These are phyloP conservation scores for Penicillium odoratum DNA, from an alignment of 495 filamentous ascomycete genomes.

Conservation along the genomic window DNA sequence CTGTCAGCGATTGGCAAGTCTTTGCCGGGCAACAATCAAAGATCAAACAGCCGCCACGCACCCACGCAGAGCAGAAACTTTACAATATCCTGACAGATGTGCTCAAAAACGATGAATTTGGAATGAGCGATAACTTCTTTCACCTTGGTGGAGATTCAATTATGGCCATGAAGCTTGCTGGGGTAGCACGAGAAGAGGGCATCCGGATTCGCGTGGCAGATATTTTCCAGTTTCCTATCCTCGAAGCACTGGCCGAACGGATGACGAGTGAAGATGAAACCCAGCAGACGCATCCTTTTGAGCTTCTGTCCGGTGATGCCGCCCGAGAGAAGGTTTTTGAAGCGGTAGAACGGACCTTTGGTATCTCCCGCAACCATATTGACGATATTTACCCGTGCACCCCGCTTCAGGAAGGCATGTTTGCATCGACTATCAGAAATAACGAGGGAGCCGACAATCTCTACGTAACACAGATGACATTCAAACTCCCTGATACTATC, in stretches of 20 bases:
- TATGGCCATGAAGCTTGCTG: neutral
- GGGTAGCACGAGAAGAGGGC: neutral
- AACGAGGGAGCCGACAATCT: neutral
- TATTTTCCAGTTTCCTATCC: neutral
- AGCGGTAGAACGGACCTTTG: neutral
- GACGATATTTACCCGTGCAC: slow-evolving; percentile 5
- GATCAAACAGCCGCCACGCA: no score
- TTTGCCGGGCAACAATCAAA: no score
- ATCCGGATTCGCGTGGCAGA: neutral
- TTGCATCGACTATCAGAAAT: neutral
- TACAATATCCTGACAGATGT: no score
- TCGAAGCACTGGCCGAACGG: neutral
- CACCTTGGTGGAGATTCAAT: neutral
- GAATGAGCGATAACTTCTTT: neutral
- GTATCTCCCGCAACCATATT: neutral
- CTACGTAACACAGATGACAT: neutral
- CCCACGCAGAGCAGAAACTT: no score
- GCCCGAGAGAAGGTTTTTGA: no score
- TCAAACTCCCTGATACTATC: neutral
- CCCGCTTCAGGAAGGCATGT: slow-evolving; percentile 1
- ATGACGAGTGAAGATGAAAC: neutral
- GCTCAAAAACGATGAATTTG: no score
- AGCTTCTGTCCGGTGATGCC: neutral
- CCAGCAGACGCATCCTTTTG: neutral
- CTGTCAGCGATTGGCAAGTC: no score